Base-by-base conservation (phyloP, 1,284 basidiomycete species). In the Leccinum pallidistipes region DNA sequence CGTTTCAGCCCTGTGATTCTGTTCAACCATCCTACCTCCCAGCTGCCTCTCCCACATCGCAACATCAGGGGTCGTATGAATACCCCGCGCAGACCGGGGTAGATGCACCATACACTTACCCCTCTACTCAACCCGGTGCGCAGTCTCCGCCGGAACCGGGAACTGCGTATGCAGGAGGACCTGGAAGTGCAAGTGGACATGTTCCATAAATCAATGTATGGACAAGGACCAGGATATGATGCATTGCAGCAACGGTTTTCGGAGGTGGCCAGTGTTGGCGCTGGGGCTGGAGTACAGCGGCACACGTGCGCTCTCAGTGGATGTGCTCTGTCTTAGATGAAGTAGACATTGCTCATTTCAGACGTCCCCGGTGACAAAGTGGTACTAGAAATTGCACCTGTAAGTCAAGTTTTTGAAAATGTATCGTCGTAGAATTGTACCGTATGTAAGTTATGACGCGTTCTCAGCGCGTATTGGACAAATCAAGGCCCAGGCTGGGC, bases 191-290 rank as follows among this genome's bases (percentile, higher is more conserved):
- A 8, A 67, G 59, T 27, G 72, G 60, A 31, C 70, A 74, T 43
- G 56, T 11, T 53, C 16, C 61, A 24, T 34, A 11, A 34, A n/a
- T 34, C 32, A 34, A 59, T 43, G 10, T 70, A 64, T 47, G 69
- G 64, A 34, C 69, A 63, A 34, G 61, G 51, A 40, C 6, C 62
- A 40, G 69, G 62, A 10, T 69, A 69, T 40, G 67, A 60, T 31
- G 62, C 45, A 7, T 47, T 76, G 47, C 71, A 76, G 50, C 63
- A 74, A 38, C 73, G 74, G 7, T 73, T 76, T 54, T 74, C 71
- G 57, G 72, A 70, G 47, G 75, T 73, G 72, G 63, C 27, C n/a
- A n/a, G n/a, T 34, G 64, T 76, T 38, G 69, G 60, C 5, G 51
- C 70, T 52, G 69, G 65, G n/a, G 8, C 64, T 27, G 70, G 52